A percentile compares a stretch with the other conserved stretches of the same genome.
Conservation (phyloP, 2,329 filamentous ascomycete genomes). For the Fusarium equiseti region DNA sequence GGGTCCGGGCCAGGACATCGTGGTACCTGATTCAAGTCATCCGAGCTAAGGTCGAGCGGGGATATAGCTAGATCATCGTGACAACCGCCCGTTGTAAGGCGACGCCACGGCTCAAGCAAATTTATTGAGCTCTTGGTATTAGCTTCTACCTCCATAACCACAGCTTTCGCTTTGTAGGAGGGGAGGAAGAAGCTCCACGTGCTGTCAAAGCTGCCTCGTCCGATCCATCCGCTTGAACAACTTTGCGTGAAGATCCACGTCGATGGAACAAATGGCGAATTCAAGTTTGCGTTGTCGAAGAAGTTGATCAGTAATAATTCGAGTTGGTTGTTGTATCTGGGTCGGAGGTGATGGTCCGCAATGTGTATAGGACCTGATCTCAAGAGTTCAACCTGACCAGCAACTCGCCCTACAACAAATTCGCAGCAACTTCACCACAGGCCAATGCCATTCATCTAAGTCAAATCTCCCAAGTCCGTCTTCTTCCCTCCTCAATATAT, state of each 20-base stretch:
- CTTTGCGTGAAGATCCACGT: conserved; percentile 11
- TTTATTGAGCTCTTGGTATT: conserved; percentile 43
- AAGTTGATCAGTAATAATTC: conserved; percentile 10
- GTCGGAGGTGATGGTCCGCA: background rate
- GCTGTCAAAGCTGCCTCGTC: conserved; percentile 36
- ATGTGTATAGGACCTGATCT: conserved; percentile 20
- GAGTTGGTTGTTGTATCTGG: conserved; percentile 24
- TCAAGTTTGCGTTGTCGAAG: background rate
- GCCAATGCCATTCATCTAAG: background rate
- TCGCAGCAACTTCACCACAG: background rate
- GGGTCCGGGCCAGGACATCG: conserved; percentile 39
- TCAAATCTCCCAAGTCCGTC: background rate
- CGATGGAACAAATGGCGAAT: background rate
- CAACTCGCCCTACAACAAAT: conserved; percentile 1
- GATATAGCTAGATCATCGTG: conserved; percentile 41
- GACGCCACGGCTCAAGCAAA: conserved; percentile 44
- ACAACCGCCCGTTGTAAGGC: conserved; percentile 35
- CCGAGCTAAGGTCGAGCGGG: conserved; percentile 32
- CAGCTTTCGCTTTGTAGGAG: conserved; percentile 41
- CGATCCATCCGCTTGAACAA: conserved; percentile 42
- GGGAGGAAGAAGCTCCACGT: conserved; percentile 38
- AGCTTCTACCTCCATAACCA: conserved; percentile 46
- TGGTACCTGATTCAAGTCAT: conserved; percentile 40
- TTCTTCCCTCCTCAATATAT: background rate
- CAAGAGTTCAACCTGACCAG: background rate